These are phyloP conservation scores for Schizophyllum commune DNA, from an alignment of 1,284 basidiomycete genomes.

Conservation along the genomic window DNA sequence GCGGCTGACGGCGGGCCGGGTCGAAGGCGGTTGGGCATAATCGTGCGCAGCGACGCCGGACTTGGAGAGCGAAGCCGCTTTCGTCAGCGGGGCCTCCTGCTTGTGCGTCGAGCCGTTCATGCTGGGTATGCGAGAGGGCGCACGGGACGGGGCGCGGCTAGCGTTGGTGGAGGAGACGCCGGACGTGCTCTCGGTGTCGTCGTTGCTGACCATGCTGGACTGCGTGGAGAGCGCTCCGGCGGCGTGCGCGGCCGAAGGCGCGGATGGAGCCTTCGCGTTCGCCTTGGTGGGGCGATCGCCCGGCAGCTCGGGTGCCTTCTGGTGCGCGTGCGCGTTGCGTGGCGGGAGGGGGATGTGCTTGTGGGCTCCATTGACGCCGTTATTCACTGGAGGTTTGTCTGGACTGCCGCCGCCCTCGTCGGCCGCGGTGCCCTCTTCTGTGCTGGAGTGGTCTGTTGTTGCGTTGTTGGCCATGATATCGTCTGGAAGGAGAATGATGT, in stretches of 20 bases:
- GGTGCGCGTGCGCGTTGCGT: background rate
- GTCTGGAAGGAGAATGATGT: background rate
- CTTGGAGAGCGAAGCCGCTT: slow-evolving; percentile 15
- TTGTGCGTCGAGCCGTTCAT: slow-evolving; percentile 3
- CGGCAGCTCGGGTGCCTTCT: background rate
- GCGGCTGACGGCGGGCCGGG: slow-evolving; percentile 26
- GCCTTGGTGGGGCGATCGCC: background rate
- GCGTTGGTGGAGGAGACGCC: slow-evolving; percentile 7
- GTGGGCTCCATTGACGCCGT: background rate
- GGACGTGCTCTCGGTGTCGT: slow-evolving; percentile 3
- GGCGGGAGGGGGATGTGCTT: background rate
- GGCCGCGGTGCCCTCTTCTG: background rate
- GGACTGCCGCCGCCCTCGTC: background rate
- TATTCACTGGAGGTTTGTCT: background rate
- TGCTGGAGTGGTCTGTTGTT: background rate
- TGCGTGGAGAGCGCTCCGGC: background rate
- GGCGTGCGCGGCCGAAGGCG: background rate
- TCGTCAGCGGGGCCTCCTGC: slow-evolving; percentile 17
- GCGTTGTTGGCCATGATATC: background rate
- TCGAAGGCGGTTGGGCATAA: slow-evolving; percentile 4
- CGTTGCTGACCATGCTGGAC: background rate
- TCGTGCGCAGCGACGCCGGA: slow-evolving; percentile 20
- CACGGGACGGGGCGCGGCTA: slow-evolving; percentile 4
- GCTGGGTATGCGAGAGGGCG: slow-evolving; percentile 10
- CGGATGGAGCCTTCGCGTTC: background rate